These are phyloP conservation scores for Leccinum cinnamomeum DNA, from an alignment of 1,284 basidiomycete species.

Conservation along the genomic window DNA sequence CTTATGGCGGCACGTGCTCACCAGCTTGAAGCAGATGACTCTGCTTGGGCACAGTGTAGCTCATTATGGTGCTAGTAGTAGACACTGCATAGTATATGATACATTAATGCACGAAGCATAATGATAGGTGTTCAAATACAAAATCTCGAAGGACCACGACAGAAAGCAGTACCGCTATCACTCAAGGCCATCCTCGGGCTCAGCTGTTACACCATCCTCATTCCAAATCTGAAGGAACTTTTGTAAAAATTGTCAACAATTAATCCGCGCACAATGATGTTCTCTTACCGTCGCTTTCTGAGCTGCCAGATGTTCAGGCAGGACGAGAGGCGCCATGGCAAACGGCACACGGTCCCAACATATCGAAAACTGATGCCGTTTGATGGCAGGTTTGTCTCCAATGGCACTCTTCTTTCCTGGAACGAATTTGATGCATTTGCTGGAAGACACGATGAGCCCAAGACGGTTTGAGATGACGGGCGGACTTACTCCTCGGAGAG, in stretches of 20 bases:
- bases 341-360: conserved; percentile 73
- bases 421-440: conserved; percentile 86
- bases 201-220: conserved; percentile 72
- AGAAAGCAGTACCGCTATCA: conserved; percentile 14
- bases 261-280: neutral
- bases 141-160: too few relatives aligned
- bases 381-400: conserved; percentile 77
- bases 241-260: conserved; percentile 4
- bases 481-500: conserved; percentile 80
- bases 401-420: conserved; percentile 82
- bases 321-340: conserved; percentile 57
- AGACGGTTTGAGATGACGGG: conserved; percentile 3
- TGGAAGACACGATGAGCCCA: conserved; percentile 32
- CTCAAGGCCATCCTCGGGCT: conserved; percentile 55
- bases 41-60: too few relatives aligned
- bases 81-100: conserved; percentile 18
- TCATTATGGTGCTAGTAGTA: too few relatives aligned
- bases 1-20: too few relatives aligned
- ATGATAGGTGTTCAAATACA: conserved; percentile 25
- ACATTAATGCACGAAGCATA: conserved; percentile 32
- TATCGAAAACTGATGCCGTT: conserved; percentile 60
- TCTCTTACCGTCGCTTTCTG: conserved; percentile 59
- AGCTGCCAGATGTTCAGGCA: conserved; percentile 51
- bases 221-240: conserved; percentile 81
- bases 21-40: too few relatives aligned